Evolutionary conservation across 1,139 yeast species (phyloP), one percentile per base, ranked within the genome.

Genomic region (Maudiozyma humilis): DNA sequence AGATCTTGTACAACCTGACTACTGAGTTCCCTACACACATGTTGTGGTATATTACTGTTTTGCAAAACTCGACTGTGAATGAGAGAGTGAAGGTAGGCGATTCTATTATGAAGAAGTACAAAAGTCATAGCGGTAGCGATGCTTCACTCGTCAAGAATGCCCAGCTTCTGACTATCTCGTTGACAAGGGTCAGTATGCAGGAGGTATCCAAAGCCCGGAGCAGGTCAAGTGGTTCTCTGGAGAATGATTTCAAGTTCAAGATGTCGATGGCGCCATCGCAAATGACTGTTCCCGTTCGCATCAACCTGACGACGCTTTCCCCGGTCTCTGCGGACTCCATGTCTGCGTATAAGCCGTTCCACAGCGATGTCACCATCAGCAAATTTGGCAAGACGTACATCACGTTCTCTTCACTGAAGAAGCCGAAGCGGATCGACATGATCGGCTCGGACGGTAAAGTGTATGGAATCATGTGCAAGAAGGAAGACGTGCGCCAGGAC

Each of bases 401-500:
- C 43, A 75, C 91, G 6, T 78, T 88, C 66, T 70, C 79, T 32
- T 89, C 97, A 0, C 69, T 91, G 62, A 97, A 89, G 61, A 79
- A 76, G 66, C 99, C 98, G 0, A 77, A 88, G 52, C 83, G 85
- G 51, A 70, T 93, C 4, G 77, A 78, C 3, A 68, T 91, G 2
- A 67, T 78, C 42, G 98, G 97, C 0, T 78, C 86, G 1, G 87
- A 91, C 65, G 91, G 91, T 10, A 63, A 67, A 13, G 63, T 69
- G 0, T 89, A 88, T 60, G 75, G 81, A 30, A 71, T 93, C 25
- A 73, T 93, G 68, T 82, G 95, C 52, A 93, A 93, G 61, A 76
- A 81, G 50, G 99, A 93, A 62, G 98, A 93, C 65, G 81, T 94
- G 10, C 70, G 98, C 52, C 94, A 93, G 60, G 99, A 93, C 67